Evolutionary conservation across 495 filamentous ascomycete genomes (phyloP), one percentile per base, ranked within the genome.

Genomic region (Aspergillus sparsus): DNA sequence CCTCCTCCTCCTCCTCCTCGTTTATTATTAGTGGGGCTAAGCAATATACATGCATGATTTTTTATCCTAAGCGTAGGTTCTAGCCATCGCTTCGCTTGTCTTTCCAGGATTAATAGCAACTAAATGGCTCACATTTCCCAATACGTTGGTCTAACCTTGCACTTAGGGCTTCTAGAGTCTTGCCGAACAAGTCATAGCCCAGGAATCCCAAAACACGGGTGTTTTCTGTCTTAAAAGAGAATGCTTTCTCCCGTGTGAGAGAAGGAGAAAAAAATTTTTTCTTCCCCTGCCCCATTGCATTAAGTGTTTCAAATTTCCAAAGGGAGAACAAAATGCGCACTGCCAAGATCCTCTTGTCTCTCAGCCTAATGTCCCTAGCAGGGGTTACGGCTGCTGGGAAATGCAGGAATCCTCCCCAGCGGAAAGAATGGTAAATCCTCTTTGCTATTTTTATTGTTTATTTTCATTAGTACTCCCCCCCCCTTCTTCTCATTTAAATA

Each of bases 401-500:
- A 31, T 59, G 59, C 51, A 59, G 36, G 7, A 60, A 64, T 49
- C 65, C 62, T 35, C 62, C 62, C 13, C 50, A 62, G 35, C 65
- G 65, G 15, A 67, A 64, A 53, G 65, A 67, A 64, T 67, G 65
- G 65, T 67, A 64, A 55, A 53, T 46, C 44, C 6, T 45, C 21
- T 27, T 27, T 3, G 3, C 21, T 27, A 41, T 41, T 41, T 41
- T n/a, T 9, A 10, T 3, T 41, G n/a, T 41, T 11, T 10, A 41
- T 41, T n/a, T 27, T 1, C 21, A 27, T 27, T 27, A 27, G 21
- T 27, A 27, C 3, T 27, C 21, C 21, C 21, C 21, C 21, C 21
- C 21, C 21, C 21, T 3, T 27, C 21, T 27, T 27, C 21, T 27
- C 21, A 27, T 27, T 27, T 27, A 1, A 27, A 27, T 3, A 27